A percentile compares a stretch with the other conserved stretches of the same genome.
Conservation (phyloP, 306 rosid species). For the Mucuna pruriens region DNA sequence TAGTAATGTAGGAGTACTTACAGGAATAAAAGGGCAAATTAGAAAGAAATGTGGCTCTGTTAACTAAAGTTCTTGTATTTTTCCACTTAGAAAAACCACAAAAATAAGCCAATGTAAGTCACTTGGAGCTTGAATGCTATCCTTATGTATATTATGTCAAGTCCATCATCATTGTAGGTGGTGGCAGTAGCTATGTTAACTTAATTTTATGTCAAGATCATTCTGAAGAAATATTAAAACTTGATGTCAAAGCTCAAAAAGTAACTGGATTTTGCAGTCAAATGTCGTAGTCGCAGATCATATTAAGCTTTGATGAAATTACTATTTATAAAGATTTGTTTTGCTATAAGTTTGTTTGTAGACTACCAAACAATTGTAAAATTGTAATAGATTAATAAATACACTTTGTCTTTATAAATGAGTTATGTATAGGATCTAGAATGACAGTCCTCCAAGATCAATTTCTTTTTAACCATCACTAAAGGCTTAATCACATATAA, state of each 20-base stretch:
- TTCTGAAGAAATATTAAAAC: conserved; percentile 8
- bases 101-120: not conserved
- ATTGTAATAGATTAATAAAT: not conserved
- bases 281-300: not conserved
- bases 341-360: not conserved
- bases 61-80: conserved; percentile 41
- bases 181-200: not conserved
- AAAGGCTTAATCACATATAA: not conserved
- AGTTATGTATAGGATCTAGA: not conserved
- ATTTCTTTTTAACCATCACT: not conserved
- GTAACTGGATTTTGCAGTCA: not conserved
- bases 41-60: conserved; percentile 62
- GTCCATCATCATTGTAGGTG: not conserved
- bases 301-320: not conserved
- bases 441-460: not conserved
- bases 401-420: not conserved
- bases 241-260: not conserved
- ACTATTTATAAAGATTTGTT: not conserved
- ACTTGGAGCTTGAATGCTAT: not conserved
- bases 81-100: not conserved
- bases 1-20: conserved; percentile 57
- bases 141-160: not conserved
- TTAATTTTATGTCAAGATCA: not conserved
- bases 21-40: conserved; percentile 61
- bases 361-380: not conserved